A percentile compares a stretch with the other conserved stretches of the same genome.
These are phyloP conservation scores for Corchorus olitorius DNA, from an alignment of 345 rosid species.

Conservation along the genomic window DNA sequence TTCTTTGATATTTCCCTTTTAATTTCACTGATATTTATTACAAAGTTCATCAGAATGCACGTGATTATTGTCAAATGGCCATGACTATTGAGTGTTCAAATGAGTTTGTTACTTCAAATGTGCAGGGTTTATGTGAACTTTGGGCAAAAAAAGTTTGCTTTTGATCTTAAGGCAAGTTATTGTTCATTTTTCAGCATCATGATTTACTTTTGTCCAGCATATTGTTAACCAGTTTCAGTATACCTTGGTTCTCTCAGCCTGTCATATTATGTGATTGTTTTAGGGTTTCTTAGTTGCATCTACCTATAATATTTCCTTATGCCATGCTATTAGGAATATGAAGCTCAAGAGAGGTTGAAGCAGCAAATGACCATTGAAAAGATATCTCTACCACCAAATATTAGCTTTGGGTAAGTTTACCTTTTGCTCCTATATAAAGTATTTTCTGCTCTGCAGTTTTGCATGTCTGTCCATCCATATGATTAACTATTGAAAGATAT, in stretches of 20 bases:
- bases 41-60: neutral
- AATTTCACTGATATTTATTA: neutral
- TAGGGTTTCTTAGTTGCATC: conserved; percentile 3
- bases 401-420: conserved; percentile 67
- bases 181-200: neutral
- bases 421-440: neutral
- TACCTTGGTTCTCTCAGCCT: neutral
- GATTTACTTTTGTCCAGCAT: neutral
- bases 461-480: neutral
- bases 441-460: conserved; percentile 12
- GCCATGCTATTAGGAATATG: conserved; percentile 57
- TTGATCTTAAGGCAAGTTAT: conserved; percentile 74
- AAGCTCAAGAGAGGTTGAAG: conserved; percentile 74
- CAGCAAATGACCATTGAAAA: conserved; percentile 66
- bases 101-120: conserved; percentile 22
- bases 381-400: conserved; percentile 57
- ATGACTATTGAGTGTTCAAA: conserved; percentile 11
- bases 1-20: neutral
- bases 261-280: neutral
- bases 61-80: neutral
- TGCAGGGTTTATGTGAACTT: conserved; percentile 93
- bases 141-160: conserved; percentile 72
- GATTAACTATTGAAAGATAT: neutral
- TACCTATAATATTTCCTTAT: neutral
- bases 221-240: neutral